Evolutionary conservation across 169 alveolate genomes (phyloP).

Genomic region (Perkinsus chesapeaki): DNA sequence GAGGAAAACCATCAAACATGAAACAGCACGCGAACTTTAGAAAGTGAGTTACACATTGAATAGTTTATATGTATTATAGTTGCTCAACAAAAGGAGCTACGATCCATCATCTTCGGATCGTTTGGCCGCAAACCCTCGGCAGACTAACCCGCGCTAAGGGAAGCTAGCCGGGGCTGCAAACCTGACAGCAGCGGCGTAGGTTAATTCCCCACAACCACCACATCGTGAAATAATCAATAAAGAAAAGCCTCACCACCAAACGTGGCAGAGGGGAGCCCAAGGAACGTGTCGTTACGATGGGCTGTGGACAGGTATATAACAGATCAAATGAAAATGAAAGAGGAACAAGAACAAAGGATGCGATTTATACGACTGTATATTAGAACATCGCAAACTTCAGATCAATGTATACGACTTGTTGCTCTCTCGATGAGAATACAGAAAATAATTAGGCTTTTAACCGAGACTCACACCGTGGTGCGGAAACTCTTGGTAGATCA

Average conservation of each 20-base stretch:
- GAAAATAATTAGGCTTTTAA: too few species aligned
- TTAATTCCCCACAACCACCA: too few species aligned
- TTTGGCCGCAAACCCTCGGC: background rate
- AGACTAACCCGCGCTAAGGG: background rate
- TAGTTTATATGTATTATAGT: too few species aligned
- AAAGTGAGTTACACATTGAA: too few species aligned
- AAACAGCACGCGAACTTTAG: too few species aligned
- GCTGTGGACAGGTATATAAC: background rate
- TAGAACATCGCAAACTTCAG: background rate
- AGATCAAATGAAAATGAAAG: background rate
- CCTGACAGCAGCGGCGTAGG: too few species aligned
- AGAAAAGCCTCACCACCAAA: background rate
- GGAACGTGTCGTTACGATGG: background rate
- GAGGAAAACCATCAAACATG: too few species aligned
- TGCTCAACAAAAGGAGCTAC: background rate
- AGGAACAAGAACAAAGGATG: background rate
- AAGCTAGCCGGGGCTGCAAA: background rate
- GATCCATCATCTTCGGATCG: background rate
- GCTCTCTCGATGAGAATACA: too few species aligned
- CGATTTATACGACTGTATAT: background rate
- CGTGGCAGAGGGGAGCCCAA: background rate
- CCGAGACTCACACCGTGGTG: too few species aligned
- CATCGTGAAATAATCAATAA: too few species aligned
- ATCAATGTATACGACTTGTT: too few species aligned
- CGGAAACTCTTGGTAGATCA: too few species aligned